Evolutionary conservation across 768 basidiomycete genomes (phyloP).

Genomic region (Neoboletus brunneissimus): DNA sequence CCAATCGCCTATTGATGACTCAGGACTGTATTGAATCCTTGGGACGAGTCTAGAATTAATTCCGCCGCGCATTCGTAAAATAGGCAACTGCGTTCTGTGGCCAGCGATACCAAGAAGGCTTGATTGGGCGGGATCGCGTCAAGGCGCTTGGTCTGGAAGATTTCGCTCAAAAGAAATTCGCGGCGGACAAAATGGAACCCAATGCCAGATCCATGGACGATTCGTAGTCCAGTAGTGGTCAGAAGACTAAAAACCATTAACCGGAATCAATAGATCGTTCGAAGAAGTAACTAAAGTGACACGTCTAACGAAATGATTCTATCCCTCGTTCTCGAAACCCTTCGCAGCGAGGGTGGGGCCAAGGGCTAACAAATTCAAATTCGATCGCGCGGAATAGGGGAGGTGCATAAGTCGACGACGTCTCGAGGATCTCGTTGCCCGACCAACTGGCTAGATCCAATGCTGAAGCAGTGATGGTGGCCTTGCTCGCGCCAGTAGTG

Average conservation of each 20-base stretch:
- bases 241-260: slow-evolving; percentile 41
- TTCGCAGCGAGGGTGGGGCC: slow-evolving; percentile 48
- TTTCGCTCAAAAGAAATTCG: slow-evolving; percentile 49
- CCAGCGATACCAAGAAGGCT: slow-evolving; percentile 51
- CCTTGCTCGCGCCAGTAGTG: neutral
- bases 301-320: slow-evolving; percentile 45
- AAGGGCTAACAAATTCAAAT: slow-evolving; percentile 40
- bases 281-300: slow-evolving; percentile 50
- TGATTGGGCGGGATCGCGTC: slow-evolving; percentile 43
- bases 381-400: slow-evolving; percentile 7
- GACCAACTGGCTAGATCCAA: slow-evolving; percentile 18
- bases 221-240: slow-evolving; percentile 54
- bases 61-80: slow-evolving; percentile 54
- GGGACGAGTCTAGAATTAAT: slow-evolving; percentile 58
- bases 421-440: slow-evolving; percentile 39
- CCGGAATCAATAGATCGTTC: slow-evolving; percentile 64
- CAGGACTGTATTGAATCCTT: slow-evolving; percentile 53
- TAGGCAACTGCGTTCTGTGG: slow-evolving; percentile 47
- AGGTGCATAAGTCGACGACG: slow-evolving; percentile 27
- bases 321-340: slow-evolving; percentile 51
- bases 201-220: slow-evolving; percentile 52
- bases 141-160: slow-evolving; percentile 41
- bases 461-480: slow-evolving; percentile 2
- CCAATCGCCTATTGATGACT: slow-evolving; percentile 49
- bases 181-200: slow-evolving; percentile 48